A percentile compares a stretch with the other conserved stretches of the same genome.
Evolutionary conservation across 345 rosid genomes (phyloP).

Genomic region (Pseudoturritis turrita): DNA sequence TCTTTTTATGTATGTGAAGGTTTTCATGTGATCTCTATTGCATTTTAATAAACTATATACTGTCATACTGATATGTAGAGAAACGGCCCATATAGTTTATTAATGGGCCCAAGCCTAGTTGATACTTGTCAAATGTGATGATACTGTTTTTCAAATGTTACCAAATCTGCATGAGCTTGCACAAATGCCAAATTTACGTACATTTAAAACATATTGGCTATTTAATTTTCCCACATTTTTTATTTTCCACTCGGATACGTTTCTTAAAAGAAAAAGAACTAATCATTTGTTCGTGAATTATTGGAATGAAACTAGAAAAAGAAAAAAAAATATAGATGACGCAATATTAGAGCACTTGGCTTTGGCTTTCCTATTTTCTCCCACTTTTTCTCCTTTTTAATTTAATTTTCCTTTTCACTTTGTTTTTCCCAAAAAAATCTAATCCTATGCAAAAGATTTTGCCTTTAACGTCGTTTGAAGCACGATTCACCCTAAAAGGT

Average conservation of each 20-base stretch:
- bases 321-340: background rate
- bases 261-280: background rate
- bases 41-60: too few relatives aligned
- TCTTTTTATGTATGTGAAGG: too few relatives aligned
- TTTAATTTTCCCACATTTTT: background rate
- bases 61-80: too few relatives aligned
- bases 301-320: conserved; percentile 11
- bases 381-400: background rate
- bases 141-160: background rate
- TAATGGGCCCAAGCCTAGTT: conserved; percentile 13
- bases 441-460: conserved; percentile 20
- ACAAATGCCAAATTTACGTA: background rate
- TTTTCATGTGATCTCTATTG: too few relatives aligned
- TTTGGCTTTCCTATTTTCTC: background rate
- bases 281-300: conserved; percentile 13
- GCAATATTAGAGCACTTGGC: conserved; percentile 11
- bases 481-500: conserved; percentile 11
- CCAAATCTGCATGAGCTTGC: background rate
- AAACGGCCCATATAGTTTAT: background rate
- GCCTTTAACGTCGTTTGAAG: conserved; percentile 16
- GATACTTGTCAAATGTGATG: background rate
- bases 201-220: background rate
- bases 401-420: background rate
- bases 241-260: background rate
- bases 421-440: conserved; percentile 10